phyloP scores from a whole-genome alignment of 2,329 filamentous ascomycete genomes.

The Paecilomyces formosus region DNA sequence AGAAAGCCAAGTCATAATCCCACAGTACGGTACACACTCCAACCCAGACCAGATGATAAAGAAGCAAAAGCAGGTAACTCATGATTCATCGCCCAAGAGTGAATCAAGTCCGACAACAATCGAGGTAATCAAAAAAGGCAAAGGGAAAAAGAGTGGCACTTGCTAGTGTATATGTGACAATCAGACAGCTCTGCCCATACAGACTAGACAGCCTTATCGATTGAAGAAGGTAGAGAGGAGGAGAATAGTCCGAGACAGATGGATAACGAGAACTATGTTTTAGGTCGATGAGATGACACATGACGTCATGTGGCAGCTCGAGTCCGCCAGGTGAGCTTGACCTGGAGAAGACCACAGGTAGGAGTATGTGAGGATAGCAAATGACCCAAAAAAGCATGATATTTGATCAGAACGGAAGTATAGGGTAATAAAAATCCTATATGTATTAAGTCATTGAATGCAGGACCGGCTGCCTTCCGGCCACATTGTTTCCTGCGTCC shows the following conservation, averaged over 20 bases:
- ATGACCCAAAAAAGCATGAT: neutral
- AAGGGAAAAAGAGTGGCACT: neutral
- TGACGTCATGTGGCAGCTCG: neutral
- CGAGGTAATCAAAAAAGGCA: neutral
- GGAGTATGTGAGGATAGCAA: neutral
- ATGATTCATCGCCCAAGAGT: neutral
- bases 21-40: neutral
- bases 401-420: neutral
- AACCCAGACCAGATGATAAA: neutral
- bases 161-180: neutral
- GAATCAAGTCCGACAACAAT: neutral
- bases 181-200: neutral
- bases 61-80: neutral
- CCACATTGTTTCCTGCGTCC: neutral
- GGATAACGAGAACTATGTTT: neutral
- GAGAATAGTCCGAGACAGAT: neutral
- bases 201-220: neutral
- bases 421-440: neutral
- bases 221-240: neutral
- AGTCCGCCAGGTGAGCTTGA: neutral
- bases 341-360: neutral
- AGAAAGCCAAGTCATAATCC: neutral
- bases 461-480: neutral
- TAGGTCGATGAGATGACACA: neutral
- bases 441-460: neutral